These are phyloP conservation scores for Russula olivacea DNA, from an alignment of 768 basidiomycete genomes.

Conservation along the genomic window DNA sequence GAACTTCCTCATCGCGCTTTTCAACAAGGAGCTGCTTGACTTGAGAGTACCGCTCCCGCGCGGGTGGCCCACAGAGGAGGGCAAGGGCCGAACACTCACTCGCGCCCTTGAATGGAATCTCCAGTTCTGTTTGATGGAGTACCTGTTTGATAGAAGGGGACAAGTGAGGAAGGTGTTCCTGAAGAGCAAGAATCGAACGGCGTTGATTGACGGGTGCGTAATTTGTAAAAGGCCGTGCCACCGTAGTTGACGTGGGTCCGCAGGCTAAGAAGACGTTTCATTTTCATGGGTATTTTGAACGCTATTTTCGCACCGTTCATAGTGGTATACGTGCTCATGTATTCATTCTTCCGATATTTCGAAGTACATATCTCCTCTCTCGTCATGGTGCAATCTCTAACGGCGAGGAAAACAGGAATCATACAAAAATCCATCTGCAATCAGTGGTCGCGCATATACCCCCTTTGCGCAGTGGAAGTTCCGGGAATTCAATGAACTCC, in stretches of 20 bases:
- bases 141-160: conserved; percentile 87
- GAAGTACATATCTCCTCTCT: conserved; percentile 54
- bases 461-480: conserved; percentile 98
- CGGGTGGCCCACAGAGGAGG: conserved; percentile 48
- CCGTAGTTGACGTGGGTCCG: conserved; percentile 8
- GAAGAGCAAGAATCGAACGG: conserved; percentile 71
- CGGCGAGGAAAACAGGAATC: conserved; percentile 63
- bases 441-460: conserved; percentile 89
- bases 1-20: conserved; percentile 95
- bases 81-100: conserved; percentile 77
- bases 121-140: conserved; percentile 91
- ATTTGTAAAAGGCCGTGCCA: background rate
- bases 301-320: conserved; percentile 96
- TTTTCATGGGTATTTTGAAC: conserved; percentile 96
- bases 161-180: conserved; percentile 87
- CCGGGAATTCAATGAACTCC: conserved; percentile 96
- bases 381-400: background rate
- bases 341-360: conserved; percentile 99
- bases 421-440: conserved; percentile 95
- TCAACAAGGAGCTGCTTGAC: conserved; percentile 94
- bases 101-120: conserved; percentile 96
- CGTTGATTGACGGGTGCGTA: conserved; percentile 73
- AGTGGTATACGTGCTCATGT: conserved; percentile 92
- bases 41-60: conserved; percentile 74
- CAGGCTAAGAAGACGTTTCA: conserved; percentile 78